Evolutionary conservation across 108 stramenopile genomes (phyloP), one percentile per base, ranked within the genome.

Genomic region (Mediolabrus comicus): DNA sequence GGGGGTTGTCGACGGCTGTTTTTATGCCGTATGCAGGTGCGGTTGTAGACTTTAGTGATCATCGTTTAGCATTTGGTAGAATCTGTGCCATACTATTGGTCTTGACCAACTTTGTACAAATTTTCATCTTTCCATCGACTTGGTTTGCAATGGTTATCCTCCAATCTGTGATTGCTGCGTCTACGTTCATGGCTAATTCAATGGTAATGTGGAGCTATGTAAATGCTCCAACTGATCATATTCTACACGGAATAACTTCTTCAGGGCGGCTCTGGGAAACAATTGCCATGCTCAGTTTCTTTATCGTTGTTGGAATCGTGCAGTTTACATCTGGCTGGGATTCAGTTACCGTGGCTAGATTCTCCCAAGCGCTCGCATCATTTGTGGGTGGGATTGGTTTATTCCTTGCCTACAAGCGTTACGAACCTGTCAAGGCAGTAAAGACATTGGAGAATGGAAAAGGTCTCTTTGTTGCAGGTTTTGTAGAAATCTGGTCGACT

Each of bases 1-100:
- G 61, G 19, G 66, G 77, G 5, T 35, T 79, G 3, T 58, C 72
- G 2, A 67, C 72, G 4, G 58, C 68, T 31, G 30, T 53, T 9
- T 59, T 71, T 38, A 72, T 79, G 77, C 77, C 77, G 5, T 59
- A 73, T 19, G 51, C 65, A 13, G 77, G 77, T 3, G 77, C 77
- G 9, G 64, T 79, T 22, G 72, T 79, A 1, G 77, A 79, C 46
- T 72, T 68, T 36, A 64, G 62, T 6, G 72, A 68, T 26, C 71
- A 55, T 26, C 29, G 77, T 25, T 51, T 72, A 56, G 34, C 30
- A 13, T 66, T 72, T 59, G 72, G 72, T 9, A 56, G 38, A 22
- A 28, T 67, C 8, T 67, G 53, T 33, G 72, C 72, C 27, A 12
- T 28, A 17, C 5, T 72, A 16, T 56, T 72, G 7, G 39, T 62